A percentile compares a stretch with the other conserved stretches of the same genome.
These are phyloP conservation scores for Fonsecaea multimorphosa DNA, from an alignment of 2,329 filamentous ascomycete species.

Conservation along the genomic window DNA sequence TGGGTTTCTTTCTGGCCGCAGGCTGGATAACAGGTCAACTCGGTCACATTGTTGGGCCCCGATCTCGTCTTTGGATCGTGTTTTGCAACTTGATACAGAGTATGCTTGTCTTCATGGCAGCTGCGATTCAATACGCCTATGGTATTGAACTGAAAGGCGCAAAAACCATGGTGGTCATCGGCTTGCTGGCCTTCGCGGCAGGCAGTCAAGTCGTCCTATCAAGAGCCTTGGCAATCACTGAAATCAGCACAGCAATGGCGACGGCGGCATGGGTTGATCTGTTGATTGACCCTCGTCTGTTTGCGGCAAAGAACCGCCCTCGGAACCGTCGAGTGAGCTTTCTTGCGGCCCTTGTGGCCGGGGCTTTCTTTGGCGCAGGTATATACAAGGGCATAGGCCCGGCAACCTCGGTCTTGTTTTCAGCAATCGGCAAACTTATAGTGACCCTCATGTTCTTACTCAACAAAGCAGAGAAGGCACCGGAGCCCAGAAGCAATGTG, in stretches of 20 bases:
- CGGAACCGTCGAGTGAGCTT: slow-evolving; percentile 60
- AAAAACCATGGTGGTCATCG: slow-evolving; percentile 55
- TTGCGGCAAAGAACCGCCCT: slow-evolving; percentile 55
- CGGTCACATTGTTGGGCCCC: slow-evolving; percentile 59
- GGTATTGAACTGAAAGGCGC: slow-evolving; percentile 48
- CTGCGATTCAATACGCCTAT: slow-evolving; percentile 45
- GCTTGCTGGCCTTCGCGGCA: slow-evolving; percentile 61
- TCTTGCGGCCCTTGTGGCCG: slow-evolving; percentile 55
- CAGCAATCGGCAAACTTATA: slow-evolving; percentile 29
- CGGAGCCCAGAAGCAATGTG: background rate
- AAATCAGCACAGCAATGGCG: slow-evolving; percentile 70
- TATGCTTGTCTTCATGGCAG: slow-evolving; percentile 60
- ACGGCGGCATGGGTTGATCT: slow-evolving; percentile 68
- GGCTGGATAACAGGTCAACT: slow-evolving; percentile 64
- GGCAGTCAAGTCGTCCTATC: slow-evolving; percentile 66
- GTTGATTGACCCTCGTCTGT: slow-evolving; percentile 61
- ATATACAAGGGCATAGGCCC: slow-evolving; percentile 29
- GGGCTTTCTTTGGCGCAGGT: slow-evolving; percentile 58
- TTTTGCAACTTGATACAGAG: slow-evolving; percentile 63
- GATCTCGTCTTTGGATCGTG: slow-evolving; percentile 61
- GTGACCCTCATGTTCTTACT: slow-evolving; percentile 33
- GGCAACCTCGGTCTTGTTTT: slow-evolving; percentile 23
- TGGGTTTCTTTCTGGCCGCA: slow-evolving; percentile 63
- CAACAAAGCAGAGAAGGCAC: slow-evolving; percentile 24
- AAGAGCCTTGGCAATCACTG: slow-evolving; percentile 61